Base-by-base conservation (phyloP, 805 yeast genomes). In the Zygoascus ofunaensis region DNA sequence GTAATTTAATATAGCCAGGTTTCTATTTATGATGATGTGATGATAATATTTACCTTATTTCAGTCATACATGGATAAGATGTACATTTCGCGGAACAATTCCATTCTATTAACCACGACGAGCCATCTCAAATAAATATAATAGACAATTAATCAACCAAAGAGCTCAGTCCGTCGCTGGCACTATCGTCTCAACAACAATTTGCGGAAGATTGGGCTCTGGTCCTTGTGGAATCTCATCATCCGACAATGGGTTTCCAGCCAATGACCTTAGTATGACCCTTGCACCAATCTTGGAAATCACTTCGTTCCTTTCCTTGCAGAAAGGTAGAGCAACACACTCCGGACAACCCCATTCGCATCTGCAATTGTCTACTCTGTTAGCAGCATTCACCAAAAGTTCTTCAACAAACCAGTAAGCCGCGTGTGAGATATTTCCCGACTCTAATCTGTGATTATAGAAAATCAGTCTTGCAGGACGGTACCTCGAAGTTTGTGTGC, bases 401-500 rank as follows among this genome's bases (percentile, higher is more conserved):
- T 74, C 75, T 48, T 82, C 85, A 22, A 84, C 73, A 54, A 81
- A 79, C 47, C 83, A 90, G 61, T 83, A 90, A 0, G 90, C 86
- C 54, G 85, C 82, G 0, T 79, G 71, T 1, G 87, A 74, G 37
- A 90, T 66, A 0, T 97, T 97, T 0, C 86, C 75, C 0, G 95
- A 95, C 1, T 94, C 95, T 8, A 94, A 95, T 55, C 80, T 78
- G 1, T 86, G 72, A 60, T 92, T 97, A 57, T 79, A 79, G 53
- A 92, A 83, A 1, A 89, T 77, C 41, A 92, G 65, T 43, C 98
- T 68, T 0, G 94, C 95, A 0, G 97, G 97, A 35, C 99, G 66
- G 45, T 74, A 76, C 34, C 98, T 66, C 15, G 63, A 62, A 0
- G 90, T 73, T 56, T 83, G 83, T 23, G 87, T 64, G 40, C 73